These are phyloP conservation scores for Vanrija pseudolonga DNA, from an alignment of 1,284 basidiomycete genomes.

Conservation along the genomic window DNA sequence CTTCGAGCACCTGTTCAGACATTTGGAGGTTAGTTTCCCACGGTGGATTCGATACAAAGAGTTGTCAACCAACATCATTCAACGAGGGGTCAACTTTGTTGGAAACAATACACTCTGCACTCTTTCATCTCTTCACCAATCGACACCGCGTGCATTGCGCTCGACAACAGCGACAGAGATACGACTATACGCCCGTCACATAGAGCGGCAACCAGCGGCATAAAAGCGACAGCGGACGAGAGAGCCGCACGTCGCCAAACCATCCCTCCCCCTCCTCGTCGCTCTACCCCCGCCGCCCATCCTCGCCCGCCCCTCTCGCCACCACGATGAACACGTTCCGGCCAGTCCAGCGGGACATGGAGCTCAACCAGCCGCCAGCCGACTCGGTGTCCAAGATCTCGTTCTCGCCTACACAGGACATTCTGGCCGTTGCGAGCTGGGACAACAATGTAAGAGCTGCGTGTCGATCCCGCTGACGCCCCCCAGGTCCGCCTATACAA, in stretches of 20 bases:
- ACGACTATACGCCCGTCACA: no score
- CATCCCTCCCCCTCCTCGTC: not conserved
- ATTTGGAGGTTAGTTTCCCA: slow-evolving; percentile 16
- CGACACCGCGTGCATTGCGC: not conserved
- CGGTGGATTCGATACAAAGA: slow-evolving; percentile 9
- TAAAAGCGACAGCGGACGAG: not conserved
- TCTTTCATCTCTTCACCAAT: slow-evolving; percentile 1
- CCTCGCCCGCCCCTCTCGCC: slow-evolving; percentile 7
- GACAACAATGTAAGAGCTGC: slow-evolving; percentile 62
- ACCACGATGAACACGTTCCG: slow-evolving; percentile 23
- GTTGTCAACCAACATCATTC: not conserved
- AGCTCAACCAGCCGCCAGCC: slow-evolving; percentile 65
- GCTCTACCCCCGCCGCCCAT: not conserved
- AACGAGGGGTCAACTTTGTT: not conserved
- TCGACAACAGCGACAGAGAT: no score
- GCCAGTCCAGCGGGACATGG: slow-evolving; percentile 59
- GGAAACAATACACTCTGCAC: not conserved
- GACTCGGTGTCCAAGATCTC: slow-evolving; percentile 69
- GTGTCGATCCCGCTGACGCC: not conserved
- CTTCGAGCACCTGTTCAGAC: not conserved
- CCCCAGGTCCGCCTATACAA: slow-evolving; percentile 57
- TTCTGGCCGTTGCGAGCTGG: slow-evolving; percentile 72
- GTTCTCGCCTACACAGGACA: slow-evolving; percentile 64
- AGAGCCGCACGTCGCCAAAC: not conserved
- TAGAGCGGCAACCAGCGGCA: no score